Base-by-base conservation (phyloP, 257 asterid genomes). In the Fraxinus cuspidata region DNA sequence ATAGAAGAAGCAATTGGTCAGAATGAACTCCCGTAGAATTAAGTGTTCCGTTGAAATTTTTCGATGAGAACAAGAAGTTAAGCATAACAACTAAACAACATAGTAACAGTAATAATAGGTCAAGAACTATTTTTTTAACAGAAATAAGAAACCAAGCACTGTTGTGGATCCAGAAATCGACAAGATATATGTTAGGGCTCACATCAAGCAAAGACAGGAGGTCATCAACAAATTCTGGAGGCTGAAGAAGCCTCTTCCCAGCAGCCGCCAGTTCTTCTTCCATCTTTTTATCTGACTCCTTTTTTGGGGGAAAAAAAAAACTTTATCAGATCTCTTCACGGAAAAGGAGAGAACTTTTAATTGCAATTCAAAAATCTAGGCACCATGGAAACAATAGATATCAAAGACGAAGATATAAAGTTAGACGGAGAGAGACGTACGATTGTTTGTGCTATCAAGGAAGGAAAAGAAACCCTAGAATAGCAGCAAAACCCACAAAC, bases 201-300 rank as follows among this genome's bases (percentile, higher is more conserved):
- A 95, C 99, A 79, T 95, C 98, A 75, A 95, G 97, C 83, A 93
- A 81, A 31, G 84, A 76, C 56, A 93, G 89, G 73, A 95, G 94
- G 42, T 90, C 90, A 7, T 88, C 93, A 49, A 71, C 72, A 19
- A 91, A 83, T 34, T 94, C 18, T 1, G 97, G 93, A 70, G 90
- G 96, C 79, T 80, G 84, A 37, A 81, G 88, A 81, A 95, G 96
- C 81, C 84, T 85, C 74, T 79, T 84, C 80, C 98, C 99, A 81
- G 87, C 94, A 56, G 89, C 89, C 67, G 53, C 32, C 34, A 95
- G 88, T 78, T 89, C 90, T 76, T 89, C 85, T 74, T 95, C 97
- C 31, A 95, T 58, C 66, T 58, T 58, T 8, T 21, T 23, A 21
- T 58, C 31, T 25, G 16, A 63, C 27, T 25, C 2, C n/a, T 25